These are phyloP conservation scores for Arabis alpina DNA, from an alignment of 345 rosid genomes.

Conservation along the genomic window DNA sequence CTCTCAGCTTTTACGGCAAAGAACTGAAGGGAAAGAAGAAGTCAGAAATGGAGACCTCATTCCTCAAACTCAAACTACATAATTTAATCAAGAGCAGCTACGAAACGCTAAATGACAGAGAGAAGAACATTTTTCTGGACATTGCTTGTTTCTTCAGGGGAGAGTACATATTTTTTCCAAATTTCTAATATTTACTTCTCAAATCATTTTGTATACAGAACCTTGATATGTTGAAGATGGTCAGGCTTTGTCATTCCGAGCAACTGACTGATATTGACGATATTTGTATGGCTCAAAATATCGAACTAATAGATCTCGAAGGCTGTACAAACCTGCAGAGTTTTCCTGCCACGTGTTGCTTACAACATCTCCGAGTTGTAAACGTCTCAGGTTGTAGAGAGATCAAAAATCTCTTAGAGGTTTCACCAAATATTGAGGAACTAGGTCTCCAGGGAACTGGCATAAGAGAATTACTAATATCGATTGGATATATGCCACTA, in stretches of 20 bases:
- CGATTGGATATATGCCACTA: no score
- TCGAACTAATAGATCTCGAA: constrained; percentile 19
- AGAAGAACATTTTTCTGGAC: constrained; percentile 34
- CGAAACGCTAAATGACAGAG: background rate
- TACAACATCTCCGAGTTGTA: constrained; percentile 14
- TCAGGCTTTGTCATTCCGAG: constrained; percentile 18
- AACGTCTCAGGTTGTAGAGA: constrained; percentile 14
- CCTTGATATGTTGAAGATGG: constrained; percentile 14
- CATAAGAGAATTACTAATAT: constrained; percentile 6
- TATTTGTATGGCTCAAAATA: background rate
- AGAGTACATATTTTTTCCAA: constrained; percentile 8
- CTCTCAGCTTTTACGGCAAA: constrained; percentile 18
- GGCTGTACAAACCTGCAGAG: constrained; percentile 25
- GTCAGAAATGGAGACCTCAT: background rate
- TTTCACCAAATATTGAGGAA: constrained; percentile 10
- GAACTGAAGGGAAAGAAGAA: background rate
- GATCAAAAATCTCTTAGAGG: constrained; percentile 5
- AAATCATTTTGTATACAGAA: no score
- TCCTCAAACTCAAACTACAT: background rate
- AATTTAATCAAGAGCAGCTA: constrained; percentile 26
- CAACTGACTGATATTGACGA: constrained; percentile 6
- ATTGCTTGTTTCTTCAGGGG: constrained; percentile 34
- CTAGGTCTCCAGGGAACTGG: constrained; percentile 26
- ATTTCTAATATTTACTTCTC: no score
- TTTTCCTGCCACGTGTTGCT: background rate